Conservation (phyloP, 495 filamentous ascomycete species). For the Podospora conica region DNA sequence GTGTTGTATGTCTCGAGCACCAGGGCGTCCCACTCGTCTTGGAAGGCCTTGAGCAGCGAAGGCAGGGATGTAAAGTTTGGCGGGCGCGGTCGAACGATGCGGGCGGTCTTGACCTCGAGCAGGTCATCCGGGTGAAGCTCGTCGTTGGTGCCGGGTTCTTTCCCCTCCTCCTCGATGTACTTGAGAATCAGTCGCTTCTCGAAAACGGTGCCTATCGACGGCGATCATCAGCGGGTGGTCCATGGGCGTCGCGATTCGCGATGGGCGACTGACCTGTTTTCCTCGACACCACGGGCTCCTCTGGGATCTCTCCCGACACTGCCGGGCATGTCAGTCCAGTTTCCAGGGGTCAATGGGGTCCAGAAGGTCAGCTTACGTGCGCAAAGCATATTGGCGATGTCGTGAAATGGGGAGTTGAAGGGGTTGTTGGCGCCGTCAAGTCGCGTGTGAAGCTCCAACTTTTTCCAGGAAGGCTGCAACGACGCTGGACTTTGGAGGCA, state of each 20-base stretch:
- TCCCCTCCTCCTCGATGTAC: conserved; percentile 89
- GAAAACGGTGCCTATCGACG: conserved; percentile 66
- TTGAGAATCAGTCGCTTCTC: conserved; percentile 93
- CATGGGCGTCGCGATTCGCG: not conserved
- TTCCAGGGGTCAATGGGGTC: not conserved
- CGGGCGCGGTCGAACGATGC: conserved; percentile 79
- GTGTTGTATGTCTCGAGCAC: conserved; percentile 85
- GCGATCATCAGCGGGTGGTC: conserved; percentile 24
- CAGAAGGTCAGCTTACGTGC: conserved; percentile 46
- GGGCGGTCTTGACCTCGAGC: conserved; percentile 74
- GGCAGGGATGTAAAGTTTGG: conserved; percentile 95
- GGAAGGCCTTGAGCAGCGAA: conserved; percentile 91
- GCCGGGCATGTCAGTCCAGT: conserved; percentile 17
- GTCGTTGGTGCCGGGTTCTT: conserved; percentile 88
- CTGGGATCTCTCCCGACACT: conserved; percentile 97
- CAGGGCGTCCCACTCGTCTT: conserved; percentile 96
- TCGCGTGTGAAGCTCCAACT: conserved; percentile 14
- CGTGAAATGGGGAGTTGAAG: not conserved
- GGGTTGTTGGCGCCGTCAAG: not conserved
- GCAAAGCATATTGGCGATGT: conserved; percentile 56
- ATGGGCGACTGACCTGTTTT: conserved; percentile 68
- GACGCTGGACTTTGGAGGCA: conserved; percentile 4
- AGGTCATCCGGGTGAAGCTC: conserved; percentile 81
- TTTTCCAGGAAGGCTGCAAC: conserved; percentile 14
- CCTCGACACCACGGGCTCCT: conserved; percentile 87